Evolutionary conservation across 78 protist species (phyloP), one percentile per base, ranked within the genome.

Genomic region (Guillardia theta): DNA sequence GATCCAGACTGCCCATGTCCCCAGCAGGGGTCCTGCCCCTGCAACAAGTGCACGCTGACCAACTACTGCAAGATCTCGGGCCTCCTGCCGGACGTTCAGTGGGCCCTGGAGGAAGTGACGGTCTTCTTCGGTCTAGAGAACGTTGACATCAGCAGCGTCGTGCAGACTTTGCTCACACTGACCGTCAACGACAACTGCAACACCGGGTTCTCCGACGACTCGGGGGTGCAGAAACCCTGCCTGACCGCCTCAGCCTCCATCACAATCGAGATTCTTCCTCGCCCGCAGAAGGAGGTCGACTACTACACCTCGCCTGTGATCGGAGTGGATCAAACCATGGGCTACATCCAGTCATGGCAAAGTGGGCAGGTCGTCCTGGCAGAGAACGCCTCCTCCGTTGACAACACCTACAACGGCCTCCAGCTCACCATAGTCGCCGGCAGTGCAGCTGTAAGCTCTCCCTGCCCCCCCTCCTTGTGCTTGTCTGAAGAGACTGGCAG

Each of bases 171-270:
- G 22, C 41, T 70, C 1, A 33, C 41, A 1, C 27, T 70, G 21
- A 1, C 36, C 27, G 83, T 70, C 36, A 43, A 70, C 22, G 83
- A 70, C 83, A 70, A 70, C 41, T 70, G 83, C 41, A 70, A 70
- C 6, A 70, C 83, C 4, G 83, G 83, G 46, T 70, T 70, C 83
- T 70, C 83, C 12, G 83, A 70, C 36, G 83, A 70, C 83, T 70
- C 83, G 1, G 83, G 83, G 0, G 36, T 22, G 45, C 83, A 70
- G 36, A 36, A 6, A 33, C 83, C 83, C n/a, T 70, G 83, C 22
- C 83, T 70, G 10, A 24, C 45, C 4, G 83, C n/a, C 41, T 36
- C 83, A 4, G 9, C 33, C 4, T 4, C 6, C 10, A 43, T 70
- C 41, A 6, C 36, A 36, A 70, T 70, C 41, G 4, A 43, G 45